Evolutionary conservation across 2,329 filamentous ascomycete species (phyloP), one percentile per base, ranked within the genome.

Genomic region (Geoglossum cookeanum): DNA sequence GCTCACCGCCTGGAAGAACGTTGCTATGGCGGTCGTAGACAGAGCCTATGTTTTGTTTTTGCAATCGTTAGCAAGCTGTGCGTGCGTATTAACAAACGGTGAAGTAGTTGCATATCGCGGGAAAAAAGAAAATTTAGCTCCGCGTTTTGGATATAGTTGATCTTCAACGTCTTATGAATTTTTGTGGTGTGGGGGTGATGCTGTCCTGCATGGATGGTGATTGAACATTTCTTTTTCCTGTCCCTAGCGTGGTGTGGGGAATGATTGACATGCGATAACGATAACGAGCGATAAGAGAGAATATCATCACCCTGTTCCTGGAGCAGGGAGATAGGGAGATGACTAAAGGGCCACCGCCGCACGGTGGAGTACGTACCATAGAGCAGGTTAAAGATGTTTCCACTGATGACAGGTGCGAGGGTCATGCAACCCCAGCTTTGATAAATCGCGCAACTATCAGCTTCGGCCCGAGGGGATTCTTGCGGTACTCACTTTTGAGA

Each of bases 361-460:
- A 22, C 22, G 37, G 30, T 17, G 11, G 37, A 9, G 8, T n/a
- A 22, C 1, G 64, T 71, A 54, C 92, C 92, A 67, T 97, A 98
- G 58, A 92, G 81, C 1, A 96, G 71, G 67, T 97, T 98, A 75
- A 94, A 97, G 27, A 95, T 69, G 64, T 97, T 94, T 55, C 88
- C 90, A 7, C 84, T 89, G 32, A 95, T 70, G 2, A 95, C 87
- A 0, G 91, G 90, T 2, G 87, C 84, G 53, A 96, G 74, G 0
- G 88, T 96, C 82, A 98, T 94, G 64, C 85, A 84, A 13, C 92
- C 92, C 91, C 92, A 98, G 66, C 57, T 58, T 27, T n/a, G n/a
- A 57, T 11, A 48, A 51, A 53, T 53, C 49, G 30, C 49, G 49
- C 49, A 53, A 53, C 33, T 15, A 35, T 53, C 17, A 55, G 49